Percentiles rank a stretch among this genome's conserved stretches.
Conservation (phyloP, 169 alveolate species). For the Plasmodium blacklocki region DNA sequence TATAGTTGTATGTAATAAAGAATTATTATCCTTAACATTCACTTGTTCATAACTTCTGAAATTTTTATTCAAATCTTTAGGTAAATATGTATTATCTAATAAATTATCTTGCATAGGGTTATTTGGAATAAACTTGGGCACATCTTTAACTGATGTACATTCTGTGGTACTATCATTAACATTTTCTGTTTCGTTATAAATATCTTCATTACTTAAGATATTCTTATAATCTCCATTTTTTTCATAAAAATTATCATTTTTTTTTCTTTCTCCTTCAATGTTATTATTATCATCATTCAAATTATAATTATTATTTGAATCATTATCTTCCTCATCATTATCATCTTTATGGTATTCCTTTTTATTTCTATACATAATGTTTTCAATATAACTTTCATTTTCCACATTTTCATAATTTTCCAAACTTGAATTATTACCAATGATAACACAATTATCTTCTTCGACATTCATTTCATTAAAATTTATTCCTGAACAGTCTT, state of each 20-base stretch:
- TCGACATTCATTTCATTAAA: not conserved
- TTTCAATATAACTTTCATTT: no score
- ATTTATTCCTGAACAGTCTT: not conserved
- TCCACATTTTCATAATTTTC: no score
- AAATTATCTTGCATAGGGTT: not conserved
- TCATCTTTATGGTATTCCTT: not conserved
- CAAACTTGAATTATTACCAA: no score
- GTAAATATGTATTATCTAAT: constrained; percentile 6
- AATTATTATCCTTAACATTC: not conserved
- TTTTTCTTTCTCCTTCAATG: not conserved
- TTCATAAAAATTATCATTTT: not conserved
- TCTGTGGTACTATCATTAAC: constrained; percentile 55
- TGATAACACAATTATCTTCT: not conserved
- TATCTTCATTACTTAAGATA: constrained; percentile 10
- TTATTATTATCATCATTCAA: not conserved
- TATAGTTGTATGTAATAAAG: not conserved
- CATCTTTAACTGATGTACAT: constrained; percentile 28
- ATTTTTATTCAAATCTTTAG: not conserved
- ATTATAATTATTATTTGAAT: not conserved
- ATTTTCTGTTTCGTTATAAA: constrained; percentile 50
- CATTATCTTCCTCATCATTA: not conserved
- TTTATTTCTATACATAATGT: not conserved
- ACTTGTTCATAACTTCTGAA: constrained; percentile 3
- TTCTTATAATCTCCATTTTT: constrained; percentile 25
- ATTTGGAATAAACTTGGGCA: constrained; percentile 1